Base-by-base conservation (phyloP, 495 filamentous ascomycete species). In the Bombardia bombarda region DNA sequence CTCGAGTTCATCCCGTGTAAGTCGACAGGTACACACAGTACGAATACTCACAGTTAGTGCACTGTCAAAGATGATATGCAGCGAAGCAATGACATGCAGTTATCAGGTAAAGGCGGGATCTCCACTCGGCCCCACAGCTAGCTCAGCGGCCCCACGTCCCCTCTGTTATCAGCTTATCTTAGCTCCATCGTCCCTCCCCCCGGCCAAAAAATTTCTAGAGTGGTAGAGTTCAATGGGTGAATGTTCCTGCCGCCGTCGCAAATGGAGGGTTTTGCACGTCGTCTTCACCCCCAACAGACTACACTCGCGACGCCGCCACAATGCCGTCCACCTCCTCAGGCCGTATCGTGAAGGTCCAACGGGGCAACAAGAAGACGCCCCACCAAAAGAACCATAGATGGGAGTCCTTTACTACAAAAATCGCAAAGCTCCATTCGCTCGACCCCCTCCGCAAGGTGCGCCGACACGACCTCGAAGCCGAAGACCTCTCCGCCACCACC, bases 351-450 rank as follows among this genome's bases (percentile, higher is more conserved):
- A 86, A 83, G 65, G 69, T 79, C 56, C 73, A 70, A 41, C 80
- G 81, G 64, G 65, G 72, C 45, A 81, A 83, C 66, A 69, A 63
- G 52, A 72, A 77, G 48, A 95, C 88, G 7, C 68, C 71, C 48
- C 84, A 88, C 23, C 80, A 80, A 49, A 89, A 85, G 51, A 80
- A 82, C 23, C 86, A 95, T 60, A 75, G 84, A 61, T 97, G 87
- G 75, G 85, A 99, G 68, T 79, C 81, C 37, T 99, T 99, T 65
- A 88, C 86, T 26, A 72, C 82, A 61, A 94, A 95, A 58, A 87
- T 99, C 57, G 79, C 88, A 50, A 95, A 92, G 62, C 72, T 97
- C 60, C 90, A 70, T 55, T 74, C 73, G 26, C 73, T 99, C 68
- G 90, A 97, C 55, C 90, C 92, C 17, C 78, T 96, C 50, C 85